Conservation (phyloP, 768 basidiomycete genomes). For the Favolaschia claudopus region DNA sequence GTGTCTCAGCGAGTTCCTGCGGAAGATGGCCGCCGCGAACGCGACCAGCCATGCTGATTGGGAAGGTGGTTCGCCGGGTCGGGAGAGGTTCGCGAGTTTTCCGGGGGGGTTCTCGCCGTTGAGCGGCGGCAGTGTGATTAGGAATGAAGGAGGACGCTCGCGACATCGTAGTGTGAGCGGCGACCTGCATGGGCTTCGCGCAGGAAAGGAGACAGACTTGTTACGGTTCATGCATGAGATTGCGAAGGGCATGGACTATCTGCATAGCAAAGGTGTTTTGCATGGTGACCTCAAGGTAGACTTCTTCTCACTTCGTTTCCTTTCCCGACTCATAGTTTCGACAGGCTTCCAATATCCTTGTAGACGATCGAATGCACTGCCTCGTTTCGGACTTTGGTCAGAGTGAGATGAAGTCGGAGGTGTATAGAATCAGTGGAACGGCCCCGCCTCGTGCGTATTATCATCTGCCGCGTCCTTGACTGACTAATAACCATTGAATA, state of each 20-base stretch:
- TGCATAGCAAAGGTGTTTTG: slow-evolving; percentile 71
- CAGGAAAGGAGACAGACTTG: slow-evolving; percentile 50
- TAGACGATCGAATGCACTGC: slow-evolving; percentile 51
- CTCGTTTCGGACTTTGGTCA: slow-evolving; percentile 68
- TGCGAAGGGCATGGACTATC: slow-evolving; percentile 82
- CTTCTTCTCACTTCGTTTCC: slow-evolving; percentile 17
- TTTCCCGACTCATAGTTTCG: background rate
- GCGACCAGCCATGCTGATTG: slow-evolving; percentile 29
- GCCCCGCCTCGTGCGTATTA: slow-evolving; percentile 35
- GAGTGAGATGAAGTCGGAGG: slow-evolving; percentile 60
- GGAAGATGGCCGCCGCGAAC: slow-evolving; percentile 27
- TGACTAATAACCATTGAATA: background rate
- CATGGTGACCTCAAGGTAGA: slow-evolving; percentile 85
- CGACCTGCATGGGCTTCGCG: slow-evolving; percentile 17
- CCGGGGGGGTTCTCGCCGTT: slow-evolving; percentile 15
- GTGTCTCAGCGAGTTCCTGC: slow-evolving; percentile 52
- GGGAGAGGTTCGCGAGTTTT: slow-evolving; percentile 26
- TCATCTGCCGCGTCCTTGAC: slow-evolving; percentile 12
- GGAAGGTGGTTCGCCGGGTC: slow-evolving; percentile 25
- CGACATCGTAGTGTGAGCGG: slow-evolving; percentile 21
- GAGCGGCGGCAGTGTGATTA: slow-evolving; percentile 18
- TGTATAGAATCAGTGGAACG: slow-evolving; percentile 48
- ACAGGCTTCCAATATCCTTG: slow-evolving; percentile 30
- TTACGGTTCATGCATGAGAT: slow-evolving; percentile 76
- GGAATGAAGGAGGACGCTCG: slow-evolving; percentile 13